A percentile compares a stretch with the other conserved stretches of the same genome.
Conservation (phyloP, 257 asterid genomes). For the Solanum ossicruentum region DNA sequence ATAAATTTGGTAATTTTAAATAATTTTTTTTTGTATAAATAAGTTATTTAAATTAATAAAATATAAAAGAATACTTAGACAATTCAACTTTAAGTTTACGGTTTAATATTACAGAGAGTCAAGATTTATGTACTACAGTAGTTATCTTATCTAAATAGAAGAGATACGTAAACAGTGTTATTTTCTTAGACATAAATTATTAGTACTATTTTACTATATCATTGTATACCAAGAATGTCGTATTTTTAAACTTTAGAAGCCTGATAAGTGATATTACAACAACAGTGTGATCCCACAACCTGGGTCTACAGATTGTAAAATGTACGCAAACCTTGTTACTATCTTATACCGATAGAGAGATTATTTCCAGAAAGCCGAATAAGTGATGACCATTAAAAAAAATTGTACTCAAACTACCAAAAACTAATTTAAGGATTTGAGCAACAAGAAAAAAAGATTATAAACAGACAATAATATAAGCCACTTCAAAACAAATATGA, state of each 20-base stretch:
- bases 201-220: neutral
- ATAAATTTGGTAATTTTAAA: no score
- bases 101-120: neutral
- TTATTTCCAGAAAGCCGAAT: neutral
- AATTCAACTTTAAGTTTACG: neutral
- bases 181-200: neutral
- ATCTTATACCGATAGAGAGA: no score
- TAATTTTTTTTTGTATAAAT: no score
- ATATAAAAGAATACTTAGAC: neutral
- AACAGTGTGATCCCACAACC: no score
- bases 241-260: neutral
- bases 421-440: neutral
- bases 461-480: neutral
- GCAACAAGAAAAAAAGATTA: neutral
- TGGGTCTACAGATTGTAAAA: no score
- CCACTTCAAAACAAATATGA: neutral
- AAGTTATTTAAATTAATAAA: neutral
- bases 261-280: neutral
- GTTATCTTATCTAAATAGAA: neutral
- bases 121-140: neutral
- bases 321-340: no score
- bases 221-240: neutral
- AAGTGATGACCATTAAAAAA: neutral
- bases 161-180: neutral
- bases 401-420: neutral